phyloP scores from a whole-genome alignment of 495 filamentous ascomycete genomes.

The Hypoxylon lenormandii region DNA sequence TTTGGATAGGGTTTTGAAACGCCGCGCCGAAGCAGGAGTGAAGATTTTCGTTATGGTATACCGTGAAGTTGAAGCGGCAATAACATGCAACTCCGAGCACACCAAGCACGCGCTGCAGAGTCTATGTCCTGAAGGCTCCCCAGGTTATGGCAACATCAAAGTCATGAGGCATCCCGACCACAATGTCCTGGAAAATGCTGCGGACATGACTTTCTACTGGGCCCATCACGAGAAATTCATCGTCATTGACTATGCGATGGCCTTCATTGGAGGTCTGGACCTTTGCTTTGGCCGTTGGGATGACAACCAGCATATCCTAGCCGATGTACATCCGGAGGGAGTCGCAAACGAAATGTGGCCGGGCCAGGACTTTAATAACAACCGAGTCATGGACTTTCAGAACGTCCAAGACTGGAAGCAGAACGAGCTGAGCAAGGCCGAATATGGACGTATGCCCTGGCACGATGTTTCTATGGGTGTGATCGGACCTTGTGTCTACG shows the following conservation, averaged over 20 bases:
- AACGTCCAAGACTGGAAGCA: constrained; percentile 89
- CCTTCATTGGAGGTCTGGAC: constrained; percentile 93
- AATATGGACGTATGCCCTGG: constrained; percentile 97
- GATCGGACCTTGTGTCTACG: constrained; percentile 87
- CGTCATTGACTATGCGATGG: constrained; percentile 88
- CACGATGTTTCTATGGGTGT: constrained; percentile 94
- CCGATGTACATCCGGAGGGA: constrained; percentile 87
- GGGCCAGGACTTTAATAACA: constrained; percentile 95
- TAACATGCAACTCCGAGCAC: constrained; percentile 92
- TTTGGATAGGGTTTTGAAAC: constrained; percentile 85
- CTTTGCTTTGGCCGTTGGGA: constrained; percentile 98
- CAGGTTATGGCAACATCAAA: constrained; percentile 85
- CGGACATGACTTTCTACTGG: constrained; percentile 98
- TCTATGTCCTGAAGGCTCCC: constrained; percentile 81
- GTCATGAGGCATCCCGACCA: constrained; percentile 96
- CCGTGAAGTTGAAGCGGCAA: constrained; percentile 83
- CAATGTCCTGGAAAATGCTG: constrained; percentile 90
- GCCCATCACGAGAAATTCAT: constrained; percentile 98
- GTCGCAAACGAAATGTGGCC: constrained; percentile 89
- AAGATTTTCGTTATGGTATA: constrained; percentile 96
- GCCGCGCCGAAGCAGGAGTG: constrained; percentile 88
- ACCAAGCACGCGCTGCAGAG: constrained; percentile 87
- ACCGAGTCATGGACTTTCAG: constrained; percentile 95
- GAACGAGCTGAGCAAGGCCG: constrained; percentile 90
- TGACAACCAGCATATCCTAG: constrained; percentile 80